phyloP scores from a whole-genome alignment of 140 eudicot species.

The Flaveria floridana region DNA sequence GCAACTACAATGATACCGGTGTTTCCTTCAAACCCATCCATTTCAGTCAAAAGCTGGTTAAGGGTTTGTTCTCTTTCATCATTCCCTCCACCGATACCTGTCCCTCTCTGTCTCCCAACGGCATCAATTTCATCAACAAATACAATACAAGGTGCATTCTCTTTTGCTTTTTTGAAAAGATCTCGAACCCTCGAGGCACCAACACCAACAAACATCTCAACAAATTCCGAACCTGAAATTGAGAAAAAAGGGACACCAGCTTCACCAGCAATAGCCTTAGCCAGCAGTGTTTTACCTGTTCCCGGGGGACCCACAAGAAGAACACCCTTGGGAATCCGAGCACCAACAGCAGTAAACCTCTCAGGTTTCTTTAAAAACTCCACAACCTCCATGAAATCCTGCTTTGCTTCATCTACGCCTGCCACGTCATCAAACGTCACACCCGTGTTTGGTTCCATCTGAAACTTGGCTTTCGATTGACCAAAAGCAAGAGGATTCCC shows the following conservation, averaged over 20 bases:
- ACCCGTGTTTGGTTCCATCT: slow-evolving; percentile 98
- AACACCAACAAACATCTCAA: slow-evolving; percentile 99
- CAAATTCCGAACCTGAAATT: slow-evolving; percentile 91
- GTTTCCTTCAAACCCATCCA: slow-evolving; percentile 97
- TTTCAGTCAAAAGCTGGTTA: slow-evolving; percentile 88
- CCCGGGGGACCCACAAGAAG: slow-evolving; percentile 99
- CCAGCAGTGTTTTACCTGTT: slow-evolving; percentile 89
- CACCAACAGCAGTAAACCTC: slow-evolving; percentile 94
- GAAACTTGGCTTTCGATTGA: slow-evolving; percentile 91
- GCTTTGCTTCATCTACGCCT: slow-evolving; percentile 96
- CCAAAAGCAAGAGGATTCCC: slow-evolving; percentile 86
- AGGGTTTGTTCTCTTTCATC: slow-evolving; percentile 95
- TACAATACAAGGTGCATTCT: slow-evolving; percentile 93
- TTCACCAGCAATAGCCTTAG: slow-evolving; percentile 98
- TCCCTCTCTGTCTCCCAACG: slow-evolving; percentile 93
- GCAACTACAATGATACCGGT: slow-evolving; percentile 89
- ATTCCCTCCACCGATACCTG: slow-evolving; percentile 96
- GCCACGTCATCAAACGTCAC: slow-evolving; percentile 97
- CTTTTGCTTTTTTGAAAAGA: slow-evolving; percentile 95
- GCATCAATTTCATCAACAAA: slow-evolving; percentile 99
- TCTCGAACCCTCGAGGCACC: slow-evolving; percentile 95
- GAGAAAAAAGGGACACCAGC: slow-evolving; percentile 99
- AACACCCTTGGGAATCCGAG: slow-evolving; percentile 96
- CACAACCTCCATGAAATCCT: slow-evolving; percentile 94
- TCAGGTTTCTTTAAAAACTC: slow-evolving; percentile 95